A percentile compares a stretch with the other conserved stretches of the same genome.
Conservation (phyloP, 768 basidiomycete genomes). For the Daedalea quercina region DNA sequence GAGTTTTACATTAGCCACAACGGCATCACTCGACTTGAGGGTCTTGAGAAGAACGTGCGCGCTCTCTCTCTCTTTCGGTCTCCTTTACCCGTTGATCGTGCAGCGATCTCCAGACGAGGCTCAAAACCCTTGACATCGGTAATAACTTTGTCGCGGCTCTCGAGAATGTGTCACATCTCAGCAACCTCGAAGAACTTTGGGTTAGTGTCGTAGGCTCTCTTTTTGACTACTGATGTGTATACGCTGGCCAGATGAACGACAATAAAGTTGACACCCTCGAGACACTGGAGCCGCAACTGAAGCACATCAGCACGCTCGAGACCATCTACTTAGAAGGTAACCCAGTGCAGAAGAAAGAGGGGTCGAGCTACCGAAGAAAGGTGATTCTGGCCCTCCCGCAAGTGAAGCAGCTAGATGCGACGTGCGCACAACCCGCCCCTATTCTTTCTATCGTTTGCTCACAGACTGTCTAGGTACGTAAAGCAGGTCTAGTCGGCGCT, state of each 20-base stretch:
- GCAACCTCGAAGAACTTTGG: conserved; percentile 88
- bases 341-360: conserved; percentile 80
- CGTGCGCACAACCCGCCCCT: conserved; percentile 46
- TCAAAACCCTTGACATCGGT: conserved; percentile 84
- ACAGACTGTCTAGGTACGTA: conserved; percentile 13
- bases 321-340: conserved; percentile 96
- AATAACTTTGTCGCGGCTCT: conserved; percentile 76
- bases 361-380: conserved; percentile 78
- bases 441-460: not conserved
- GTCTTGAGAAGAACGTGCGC: conserved; percentile 76
- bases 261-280: conserved; percentile 75
- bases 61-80: not conserved
- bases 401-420: conserved; percentile 92
- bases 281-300: conserved; percentile 62
- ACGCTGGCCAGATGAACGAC: conserved; percentile 64
- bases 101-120: conserved; percentile 52
- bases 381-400: conserved; percentile 85
- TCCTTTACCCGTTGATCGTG: not conserved
- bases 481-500: conserved; percentile 6
- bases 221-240: not conserved
- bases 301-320: conserved; percentile 52
- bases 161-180: conserved; percentile 78
- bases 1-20: conserved; percentile 95
- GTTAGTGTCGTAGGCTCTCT: conserved; percentile 31
- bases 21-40: conserved; percentile 77